phyloP scores from a whole-genome alignment of 805 yeast genomes.

The Phaffomyces thermotolerans region DNA sequence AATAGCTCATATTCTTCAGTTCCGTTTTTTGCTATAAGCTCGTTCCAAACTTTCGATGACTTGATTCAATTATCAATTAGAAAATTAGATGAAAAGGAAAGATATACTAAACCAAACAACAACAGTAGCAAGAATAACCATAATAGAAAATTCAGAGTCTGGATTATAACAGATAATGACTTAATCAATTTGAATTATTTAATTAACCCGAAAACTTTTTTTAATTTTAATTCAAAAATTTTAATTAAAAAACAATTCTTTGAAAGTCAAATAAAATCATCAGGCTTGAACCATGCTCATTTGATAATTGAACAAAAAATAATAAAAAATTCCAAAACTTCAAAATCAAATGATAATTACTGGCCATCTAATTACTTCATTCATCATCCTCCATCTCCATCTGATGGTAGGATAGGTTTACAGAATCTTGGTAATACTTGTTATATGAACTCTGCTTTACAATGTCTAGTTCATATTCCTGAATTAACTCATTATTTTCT shows the following conservation, averaged over 20 bases:
- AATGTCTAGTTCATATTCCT: conserved; percentile 81
- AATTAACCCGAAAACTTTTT: conserved; percentile 24
- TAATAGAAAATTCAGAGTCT: conserved; percentile 15
- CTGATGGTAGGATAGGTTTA: conserved; percentile 53
- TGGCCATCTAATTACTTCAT: conserved; percentile 32
- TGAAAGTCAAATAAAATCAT: conserved; percentile 15
- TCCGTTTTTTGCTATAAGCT: conserved; percentile 28
- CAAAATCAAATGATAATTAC: conserved; percentile 18
- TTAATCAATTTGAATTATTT: conserved; percentile 10
- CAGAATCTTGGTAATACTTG: conserved; percentile 84
- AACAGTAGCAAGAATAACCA: no score
- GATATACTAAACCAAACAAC: conserved; percentile 1
- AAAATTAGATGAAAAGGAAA: conserved; percentile 12
- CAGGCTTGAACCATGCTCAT: conserved; percentile 20
- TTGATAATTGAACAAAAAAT: conserved; percentile 28
- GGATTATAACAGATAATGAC: conserved; percentile 17
- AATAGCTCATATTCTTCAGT: conserved; percentile 16
- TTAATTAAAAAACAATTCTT: conserved; percentile 20
- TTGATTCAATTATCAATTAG: conserved; percentile 14
- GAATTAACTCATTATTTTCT: conserved; percentile 74
- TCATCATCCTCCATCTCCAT: conserved; percentile 25
- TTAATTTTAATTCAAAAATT: conserved; percentile 18
- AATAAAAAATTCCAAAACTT: neutral
- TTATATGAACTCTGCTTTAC: conserved; percentile 92
- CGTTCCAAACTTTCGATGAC: conserved; percentile 20